Evolutionary conservation across 306 rosid species (phyloP), one percentile per base, ranked within the genome.

Genomic region (Canavalia ensiformis): DNA sequence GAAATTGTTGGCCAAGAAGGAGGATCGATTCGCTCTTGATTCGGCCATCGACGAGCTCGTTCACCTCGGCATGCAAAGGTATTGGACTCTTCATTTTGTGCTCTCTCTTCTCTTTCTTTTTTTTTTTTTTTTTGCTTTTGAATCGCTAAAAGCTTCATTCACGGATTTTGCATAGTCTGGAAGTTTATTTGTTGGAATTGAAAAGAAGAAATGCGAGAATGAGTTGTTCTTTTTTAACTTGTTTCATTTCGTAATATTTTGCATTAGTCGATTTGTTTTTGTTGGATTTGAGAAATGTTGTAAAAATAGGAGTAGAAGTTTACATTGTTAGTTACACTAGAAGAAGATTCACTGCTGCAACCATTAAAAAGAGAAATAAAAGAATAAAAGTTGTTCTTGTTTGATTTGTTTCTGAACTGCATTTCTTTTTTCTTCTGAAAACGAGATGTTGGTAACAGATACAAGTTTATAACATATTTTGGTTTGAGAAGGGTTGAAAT

Each of bases 51-150:
- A 89, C 11, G 98, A 95, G 82, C 98, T 95, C 76, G 83, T 91
- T 83, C 92, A 86, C 76, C 88, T 95, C 37, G 99, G 99, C 73
- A 90, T 95, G 94, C 96, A 80, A 65, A 91, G 97, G 99, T 95
- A 92, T 70, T 29, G 25, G 18, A 37, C 64, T 18, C 28, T 64
- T 44, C 39, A 5, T 74, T 42, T 45, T 8, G 52, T 9, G 44
- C 25, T 55, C 58, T 0, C 4, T 39, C 41, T 65, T 72, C 6
- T 28, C 7, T 42, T 64, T 72, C 6, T 28, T 4, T 42, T 64
- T 58, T 11, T 44, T 13, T 37, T 30, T 9, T 57, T 39, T 56
- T 52, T 52, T 18, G 7, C 76, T 56, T 41, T 63, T 35, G 63
- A 57, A 28, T 56, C 37, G 58, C 56, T 68, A 29, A 5, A 54